Evolutionary conservation across 2,329 filamentous ascomycete species (phyloP).

Genomic region (Penicillium sumatraense): DNA sequence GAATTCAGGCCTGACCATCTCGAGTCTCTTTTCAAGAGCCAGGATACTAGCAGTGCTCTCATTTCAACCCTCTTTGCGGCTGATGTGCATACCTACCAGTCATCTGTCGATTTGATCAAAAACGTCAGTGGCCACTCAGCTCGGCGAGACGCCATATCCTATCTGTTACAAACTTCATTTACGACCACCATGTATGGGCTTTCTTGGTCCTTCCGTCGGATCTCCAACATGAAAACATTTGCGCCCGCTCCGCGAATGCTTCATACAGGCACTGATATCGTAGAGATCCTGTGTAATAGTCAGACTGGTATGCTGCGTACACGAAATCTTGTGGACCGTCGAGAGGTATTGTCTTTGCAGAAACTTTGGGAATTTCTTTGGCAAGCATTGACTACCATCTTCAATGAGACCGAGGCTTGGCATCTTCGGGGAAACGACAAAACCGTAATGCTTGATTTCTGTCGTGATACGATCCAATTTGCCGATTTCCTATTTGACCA

Average conservation of each 20-base stretch:
- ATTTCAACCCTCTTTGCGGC: slow-evolving; percentile 82
- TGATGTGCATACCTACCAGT: slow-evolving; percentile 76
- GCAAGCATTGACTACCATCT: slow-evolving; percentile 79
- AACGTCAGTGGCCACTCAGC: slow-evolving; percentile 73
- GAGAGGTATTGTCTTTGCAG: slow-evolving; percentile 69
- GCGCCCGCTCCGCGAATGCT: slow-evolving; percentile 64
- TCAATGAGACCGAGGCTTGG: slow-evolving; percentile 83
- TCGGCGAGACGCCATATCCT: slow-evolving; percentile 63
- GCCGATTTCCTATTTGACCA: slow-evolving; percentile 84
- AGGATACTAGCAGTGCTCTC: slow-evolving; percentile 71
- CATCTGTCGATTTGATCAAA: slow-evolving; percentile 81
- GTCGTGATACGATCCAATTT: slow-evolving; percentile 92
- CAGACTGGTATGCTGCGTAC: slow-evolving; percentile 66
- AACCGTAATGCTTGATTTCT: slow-evolving; percentile 84
- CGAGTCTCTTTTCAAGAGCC: slow-evolving; percentile 69
- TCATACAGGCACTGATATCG: slow-evolving; percentile 64
- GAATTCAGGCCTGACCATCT: slow-evolving; percentile 75
- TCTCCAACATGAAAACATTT: slow-evolving; percentile 63
- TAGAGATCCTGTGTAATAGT: slow-evolving; percentile 67
- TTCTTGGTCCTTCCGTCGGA: slow-evolving; percentile 59
- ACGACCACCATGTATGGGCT: slow-evolving; percentile 61
- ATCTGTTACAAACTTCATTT: slow-evolving; percentile 63
- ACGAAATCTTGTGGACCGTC: slow-evolving; percentile 57
- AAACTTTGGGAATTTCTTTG: slow-evolving; percentile 86
- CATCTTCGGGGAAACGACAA: slow-evolving; percentile 72